These are phyloP conservation scores for Diutina scorzettiae DNA, from an alignment of 1,139 yeast genomes.

Conservation along the genomic window DNA sequence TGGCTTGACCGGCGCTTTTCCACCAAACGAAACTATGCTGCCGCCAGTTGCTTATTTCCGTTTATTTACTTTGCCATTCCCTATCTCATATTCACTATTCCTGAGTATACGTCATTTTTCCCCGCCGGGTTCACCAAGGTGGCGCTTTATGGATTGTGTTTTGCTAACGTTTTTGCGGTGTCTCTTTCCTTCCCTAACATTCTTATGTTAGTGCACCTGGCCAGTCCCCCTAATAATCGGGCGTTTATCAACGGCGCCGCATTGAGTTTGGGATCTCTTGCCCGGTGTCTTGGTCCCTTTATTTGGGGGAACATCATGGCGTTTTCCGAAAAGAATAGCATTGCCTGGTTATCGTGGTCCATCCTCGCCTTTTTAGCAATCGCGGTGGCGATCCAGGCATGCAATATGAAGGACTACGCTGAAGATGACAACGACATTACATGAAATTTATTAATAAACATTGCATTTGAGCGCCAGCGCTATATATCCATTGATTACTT, in stretches of 20 bases:
- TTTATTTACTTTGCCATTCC: background rate
- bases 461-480: too few species aligned
- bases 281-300: slow-evolving; percentile 4
- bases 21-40: slow-evolving; percentile 7
- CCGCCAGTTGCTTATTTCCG: background rate
- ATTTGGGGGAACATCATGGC: slow-evolving; percentile 5
- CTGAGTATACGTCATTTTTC: background rate
- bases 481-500: too few species aligned
- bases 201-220: background rate
- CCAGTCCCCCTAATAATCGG: background rate
- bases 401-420: background rate
- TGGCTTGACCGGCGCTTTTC: slow-evolving; percentile 10
- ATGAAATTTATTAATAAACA: too few species aligned
- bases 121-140: slow-evolving; percentile 1
- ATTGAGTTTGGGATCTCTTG: background rate
- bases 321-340: background rate
- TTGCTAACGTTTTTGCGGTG: background rate
- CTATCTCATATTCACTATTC: background rate
- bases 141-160: background rate
- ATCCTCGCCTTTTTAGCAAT: background rate
- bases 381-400: background rate
- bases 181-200: slow-evolving; percentile 1
- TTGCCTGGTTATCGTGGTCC: background rate
- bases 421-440: too few species aligned
- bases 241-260: background rate